Evolutionary conservation across 2,329 filamentous ascomycete species (phyloP), one percentile per base, ranked within the genome.

Genomic region (Sclerotinia spermophila): DNA sequence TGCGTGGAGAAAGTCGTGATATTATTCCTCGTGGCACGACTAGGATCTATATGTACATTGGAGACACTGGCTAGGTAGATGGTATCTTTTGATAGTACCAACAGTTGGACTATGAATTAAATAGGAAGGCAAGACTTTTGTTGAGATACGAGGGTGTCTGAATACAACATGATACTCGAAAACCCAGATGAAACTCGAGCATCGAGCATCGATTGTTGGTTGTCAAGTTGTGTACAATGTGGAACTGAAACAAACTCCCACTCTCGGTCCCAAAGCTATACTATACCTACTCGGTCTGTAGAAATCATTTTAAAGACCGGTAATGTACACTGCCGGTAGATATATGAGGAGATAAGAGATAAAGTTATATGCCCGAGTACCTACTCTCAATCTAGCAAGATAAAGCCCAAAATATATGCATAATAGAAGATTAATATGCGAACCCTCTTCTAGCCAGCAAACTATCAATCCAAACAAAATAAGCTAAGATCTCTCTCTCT

Each of bases 1-100:
- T 60, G 58, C 58, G 58, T 60, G 38, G 58, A 60, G 58, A 60
- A 60, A 60, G 55, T 38, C 35, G 58, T 40, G 58, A 60, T 42
- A 27, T 42, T 27, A 24, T 60, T 40, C 58, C 58, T 60, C 58
- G 58, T 60, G 58, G 58, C 58, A 60, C 27, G 7, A 15, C 58
- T 42, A 17, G 58, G 58, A 60, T 60, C n/a, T 38, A 42, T 8
- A n/a, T 21, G 35, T 60, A n/a, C 35, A 42, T 60, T 53, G 48
- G 48, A 53, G 24, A 21, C 27, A 27, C 48, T 53, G 48, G 48
- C n/a, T 53, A 30, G n/a, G 38, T 42, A 27, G 58, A 40, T 27
- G 27, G 35, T n/a, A 19, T 19, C 35, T 10, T 27, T 27, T 21
- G 58, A 42, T 19, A 60, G 58, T 60, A 42, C 58, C 38, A 60